Conservation (phyloP, 2,329 filamentous ascomycete species). For the Ophiosphaerella korrae region DNA sequence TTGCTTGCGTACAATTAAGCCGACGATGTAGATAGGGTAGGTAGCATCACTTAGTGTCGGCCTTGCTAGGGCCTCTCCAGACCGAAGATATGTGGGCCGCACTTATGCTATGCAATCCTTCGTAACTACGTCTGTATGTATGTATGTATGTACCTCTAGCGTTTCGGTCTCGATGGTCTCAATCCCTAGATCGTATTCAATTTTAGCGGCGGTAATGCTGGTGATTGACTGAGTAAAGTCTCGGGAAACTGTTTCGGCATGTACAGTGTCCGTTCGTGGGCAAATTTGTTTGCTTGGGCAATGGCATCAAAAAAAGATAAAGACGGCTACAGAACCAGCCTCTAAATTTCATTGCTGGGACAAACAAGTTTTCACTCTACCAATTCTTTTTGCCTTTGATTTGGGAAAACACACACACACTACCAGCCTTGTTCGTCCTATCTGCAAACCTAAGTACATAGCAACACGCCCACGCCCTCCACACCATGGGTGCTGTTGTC, state of each 20-base stretch:
- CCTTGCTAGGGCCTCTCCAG: background rate
- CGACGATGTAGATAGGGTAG: background rate
- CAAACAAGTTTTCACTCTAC: background rate
- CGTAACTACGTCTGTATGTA: background rate
- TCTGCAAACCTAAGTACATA: background rate
- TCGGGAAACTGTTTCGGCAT: constrained; percentile 1
- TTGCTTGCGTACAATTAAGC: background rate
- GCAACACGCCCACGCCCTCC: background rate
- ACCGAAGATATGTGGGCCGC: background rate
- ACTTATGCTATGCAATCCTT: background rate
- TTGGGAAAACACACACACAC: background rate
- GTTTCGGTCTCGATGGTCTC: no score
- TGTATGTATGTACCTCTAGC: background rate
- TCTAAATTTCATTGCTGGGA: background rate
- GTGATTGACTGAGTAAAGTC: background rate
- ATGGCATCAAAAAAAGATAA: background rate
- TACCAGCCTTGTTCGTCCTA: background rate
- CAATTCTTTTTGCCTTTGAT: background rate
- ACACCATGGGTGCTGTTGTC: background rate
- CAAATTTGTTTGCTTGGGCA: background rate
- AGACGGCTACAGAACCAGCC: background rate
- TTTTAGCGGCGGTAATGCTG: background rate
- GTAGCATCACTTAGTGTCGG: background rate
- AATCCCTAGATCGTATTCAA: no score
- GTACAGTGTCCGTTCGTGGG: background rate